These are phyloP conservation scores for Exsudoporus frostii DNA, from an alignment of 768 basidiomycete genomes.

Conservation along the genomic window DNA sequence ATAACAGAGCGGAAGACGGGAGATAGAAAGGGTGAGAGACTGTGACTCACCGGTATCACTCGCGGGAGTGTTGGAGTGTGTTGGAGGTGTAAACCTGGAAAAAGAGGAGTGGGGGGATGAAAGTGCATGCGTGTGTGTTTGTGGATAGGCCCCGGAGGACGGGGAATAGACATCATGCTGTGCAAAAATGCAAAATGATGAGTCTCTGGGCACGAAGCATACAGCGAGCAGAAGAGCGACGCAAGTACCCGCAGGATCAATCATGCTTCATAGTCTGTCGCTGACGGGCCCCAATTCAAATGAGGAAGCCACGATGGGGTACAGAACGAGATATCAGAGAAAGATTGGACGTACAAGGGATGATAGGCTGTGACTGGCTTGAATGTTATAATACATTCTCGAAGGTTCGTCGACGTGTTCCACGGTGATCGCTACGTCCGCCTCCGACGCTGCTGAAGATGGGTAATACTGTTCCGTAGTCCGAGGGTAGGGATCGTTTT, in stretches of 20 bases:
- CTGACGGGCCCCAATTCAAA: neutral
- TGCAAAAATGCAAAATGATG: neutral
- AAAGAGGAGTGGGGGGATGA: slow-evolving; percentile 21
- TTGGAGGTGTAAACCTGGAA: slow-evolving; percentile 22
- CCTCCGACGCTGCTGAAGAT: neutral
- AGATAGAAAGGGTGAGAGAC: neutral
- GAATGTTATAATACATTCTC: slow-evolving; percentile 13
- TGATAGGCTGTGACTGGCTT: slow-evolving; percentile 17
- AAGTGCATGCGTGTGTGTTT: slow-evolving; percentile 4
- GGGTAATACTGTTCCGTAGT: slow-evolving; percentile 4
- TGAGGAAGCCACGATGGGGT: neutral
- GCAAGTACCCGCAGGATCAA: neutral
- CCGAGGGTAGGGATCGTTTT: slow-evolving; percentile 1
- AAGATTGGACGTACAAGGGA: slow-evolving; percentile 22
- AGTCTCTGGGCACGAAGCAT: neutral
- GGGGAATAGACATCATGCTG: slow-evolving; percentile 17
- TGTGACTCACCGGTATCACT: slow-evolving; percentile 27
- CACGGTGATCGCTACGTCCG: slow-evolving; percentile 16
- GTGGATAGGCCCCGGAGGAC: neutral
- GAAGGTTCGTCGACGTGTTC: slow-evolving; percentile 12
- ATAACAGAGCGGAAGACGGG: neutral
- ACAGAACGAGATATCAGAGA: neutral
- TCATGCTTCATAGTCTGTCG: neutral
- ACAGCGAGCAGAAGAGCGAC: neutral
- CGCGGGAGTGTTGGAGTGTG: slow-evolving; percentile 24